A percentile compares a stretch with the other conserved stretches of the same genome.
phyloP scores from a whole-genome alignment of 2,329 filamentous ascomycete genomes.

The Cercospora sp. region DNA sequence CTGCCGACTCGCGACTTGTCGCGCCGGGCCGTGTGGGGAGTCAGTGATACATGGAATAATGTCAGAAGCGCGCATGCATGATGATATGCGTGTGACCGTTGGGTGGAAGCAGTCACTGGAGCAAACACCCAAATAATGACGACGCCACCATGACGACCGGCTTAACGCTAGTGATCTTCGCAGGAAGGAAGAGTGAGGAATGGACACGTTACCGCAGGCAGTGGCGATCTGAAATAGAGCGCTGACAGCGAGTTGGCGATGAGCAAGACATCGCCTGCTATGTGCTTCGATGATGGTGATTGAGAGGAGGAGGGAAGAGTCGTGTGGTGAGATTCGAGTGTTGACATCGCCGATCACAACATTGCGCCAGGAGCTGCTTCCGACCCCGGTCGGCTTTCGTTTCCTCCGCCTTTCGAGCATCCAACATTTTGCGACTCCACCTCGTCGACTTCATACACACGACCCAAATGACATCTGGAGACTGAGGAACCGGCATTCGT shows the following conservation, averaged over 20 bases:
- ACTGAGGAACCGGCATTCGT: background rate
- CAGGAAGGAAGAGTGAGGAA: background rate
- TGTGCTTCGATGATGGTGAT: background rate
- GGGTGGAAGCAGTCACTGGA: background rate
- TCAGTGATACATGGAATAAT: background rate
- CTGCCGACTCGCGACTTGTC: background rate
- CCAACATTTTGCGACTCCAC: background rate
- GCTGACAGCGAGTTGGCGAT: background rate
- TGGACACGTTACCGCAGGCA: background rate
- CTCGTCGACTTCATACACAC: background rate
- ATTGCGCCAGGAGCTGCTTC: constrained; percentile 1
- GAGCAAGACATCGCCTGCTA: background rate
- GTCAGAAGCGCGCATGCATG: background rate
- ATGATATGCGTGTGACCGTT: background rate
- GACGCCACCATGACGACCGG: constrained; percentile 12
- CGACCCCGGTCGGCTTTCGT: background rate
- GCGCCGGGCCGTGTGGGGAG: background rate
- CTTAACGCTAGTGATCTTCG: constrained; percentile 1
- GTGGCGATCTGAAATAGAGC: background rate
- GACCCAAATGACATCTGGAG: background rate
- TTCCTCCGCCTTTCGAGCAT: background rate
- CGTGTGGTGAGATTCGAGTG: background rate
- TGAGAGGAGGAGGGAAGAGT: background rate
- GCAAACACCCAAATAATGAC: constrained; percentile 5
- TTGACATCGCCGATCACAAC: constrained; percentile 2